phyloP scores from a whole-genome alignment of 371 early-diverging fungal species.

The Vittaforma corneae region DNA sequence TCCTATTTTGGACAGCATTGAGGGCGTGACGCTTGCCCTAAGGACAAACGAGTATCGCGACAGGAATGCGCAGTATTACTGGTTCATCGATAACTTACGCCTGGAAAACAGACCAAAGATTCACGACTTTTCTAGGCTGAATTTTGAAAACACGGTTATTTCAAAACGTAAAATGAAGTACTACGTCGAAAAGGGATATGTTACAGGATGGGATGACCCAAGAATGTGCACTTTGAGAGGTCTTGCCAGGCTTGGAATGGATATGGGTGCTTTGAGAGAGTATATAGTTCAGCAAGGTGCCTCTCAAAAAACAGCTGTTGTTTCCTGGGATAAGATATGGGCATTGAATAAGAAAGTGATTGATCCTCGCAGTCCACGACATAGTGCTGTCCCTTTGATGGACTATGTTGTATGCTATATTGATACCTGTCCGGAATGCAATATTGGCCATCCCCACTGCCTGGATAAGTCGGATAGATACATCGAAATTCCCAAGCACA shows the following conservation, averaged over 20 bases:
- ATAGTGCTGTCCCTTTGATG: conserved; percentile 67
- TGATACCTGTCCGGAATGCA: conserved; percentile 1
- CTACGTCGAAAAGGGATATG: conserved; percentile 79
- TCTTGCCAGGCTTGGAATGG: conserved; percentile 90
- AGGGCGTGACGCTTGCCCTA: conserved; percentile 92
- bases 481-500: conserved; percentile 61
- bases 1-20: conserved; percentile 88
- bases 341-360: conserved; percentile 89
- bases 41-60: conserved; percentile 97
- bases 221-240: conserved; percentile 96
- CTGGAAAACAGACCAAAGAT: conserved; percentile 60
- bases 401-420: conserved; percentile 41
- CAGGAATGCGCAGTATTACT: conserved; percentile 90
- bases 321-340: conserved; percentile 99
- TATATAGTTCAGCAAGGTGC: conserved; percentile 98
- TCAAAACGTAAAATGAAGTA: conserved; percentile 95
- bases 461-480: conserved; percentile 59
- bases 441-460: conserved; percentile 5
- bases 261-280: conserved; percentile 84
- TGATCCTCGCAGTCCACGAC: conserved; percentile 81
- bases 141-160: conserved; percentile 93
- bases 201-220: conserved; percentile 97
- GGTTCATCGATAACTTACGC: conserved; percentile 81
- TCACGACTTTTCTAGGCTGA: conserved; percentile 65
- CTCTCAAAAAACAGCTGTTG: conserved; percentile 75